Evolutionary conservation across 495 filamentous ascomycete species (phyloP), one percentile per base, ranked within the genome.

Genomic region (Hyaloscypha variabilis): DNA sequence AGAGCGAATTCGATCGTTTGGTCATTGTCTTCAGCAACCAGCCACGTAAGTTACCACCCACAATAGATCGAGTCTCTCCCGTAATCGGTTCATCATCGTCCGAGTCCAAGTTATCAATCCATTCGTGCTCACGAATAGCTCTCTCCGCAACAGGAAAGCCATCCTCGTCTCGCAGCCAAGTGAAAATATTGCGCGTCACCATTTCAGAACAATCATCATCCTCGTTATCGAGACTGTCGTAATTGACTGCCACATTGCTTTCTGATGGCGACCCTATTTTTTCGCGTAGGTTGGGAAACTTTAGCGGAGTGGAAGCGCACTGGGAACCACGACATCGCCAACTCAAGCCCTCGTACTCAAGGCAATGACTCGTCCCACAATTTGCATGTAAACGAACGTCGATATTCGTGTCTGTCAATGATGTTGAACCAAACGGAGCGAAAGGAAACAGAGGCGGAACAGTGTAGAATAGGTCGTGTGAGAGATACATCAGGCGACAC

Each of bases 101-200:
- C 36, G 68, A 70, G 36, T 70, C 58, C 55, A 67, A 58, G 64
- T 67, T 67, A 28, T 67, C 68, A 56, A 70, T 67, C 65, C 68
- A 70, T 39, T 61, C 64, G 29, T 70, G 68, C 58, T 64, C 68
- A 51, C 60, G 64, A 64, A 70, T 62, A 13, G 49, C 60, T 39
- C 63, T 70, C 57, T 70, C 68, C n/a, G 55, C 65, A 29, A 65
- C 55, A 58, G 68, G 64, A 70, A 67, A 70, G 26, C 68, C 68
- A 49, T 67, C 65, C 34, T 61, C 64, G 57, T 66, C 67, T 14
- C 68, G 64, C 62, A 70, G 60, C 65, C 68, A 70, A 59, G 64
- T 67, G 63, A 70, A 70, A 62, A 67, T 64, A 34, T 67, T 67
- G 21, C 65, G 42, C 21, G 65, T 70, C 58, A 64, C 64, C 60